phyloP scores from a whole-genome alignment of 768 basidiomycete genomes.

The Mycena albidolilacea region DNA sequence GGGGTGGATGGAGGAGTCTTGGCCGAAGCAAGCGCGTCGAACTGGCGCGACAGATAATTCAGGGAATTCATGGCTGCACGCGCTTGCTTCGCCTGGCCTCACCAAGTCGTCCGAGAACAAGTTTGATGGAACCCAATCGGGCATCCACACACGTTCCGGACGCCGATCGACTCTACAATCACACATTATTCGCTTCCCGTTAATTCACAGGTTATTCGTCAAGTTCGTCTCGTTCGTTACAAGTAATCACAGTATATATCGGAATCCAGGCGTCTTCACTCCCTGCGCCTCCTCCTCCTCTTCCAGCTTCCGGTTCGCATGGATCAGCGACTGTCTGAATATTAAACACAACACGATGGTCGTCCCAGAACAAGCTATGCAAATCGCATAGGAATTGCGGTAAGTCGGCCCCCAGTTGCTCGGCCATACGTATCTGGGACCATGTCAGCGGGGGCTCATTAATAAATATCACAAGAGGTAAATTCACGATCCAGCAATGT shows the following conservation, averaged over 20 bases:
- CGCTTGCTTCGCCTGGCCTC: neutral
- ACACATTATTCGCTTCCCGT: too few species aligned
- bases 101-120: neutral
- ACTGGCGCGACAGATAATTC: slow-evolving; percentile 84
- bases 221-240: neutral
- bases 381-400: slow-evolving; percentile 78
- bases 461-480: slow-evolving; percentile 38
- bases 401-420: slow-evolving; percentile 78
- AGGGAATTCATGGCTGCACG: slow-evolving; percentile 80
- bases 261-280: slow-evolving; percentile 59
- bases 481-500: slow-evolving; percentile 66
- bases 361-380: slow-evolving; percentile 70
- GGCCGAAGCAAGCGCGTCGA: slow-evolving; percentile 80
- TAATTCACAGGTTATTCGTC: neutral
- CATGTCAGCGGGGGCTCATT: slow-evolving; percentile 28
- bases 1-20: slow-evolving; percentile 74
- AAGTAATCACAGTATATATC: slow-evolving; percentile 63
- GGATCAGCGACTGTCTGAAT: slow-evolving; percentile 59
- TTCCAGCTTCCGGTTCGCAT: slow-evolving; percentile 56
- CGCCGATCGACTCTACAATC: neutral
- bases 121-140: slow-evolving; percentile 20
- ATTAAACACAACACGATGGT: slow-evolving; percentile 68
- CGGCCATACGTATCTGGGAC: slow-evolving; percentile 75
- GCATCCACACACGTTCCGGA: slow-evolving; percentile 8
- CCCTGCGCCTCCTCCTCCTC: slow-evolving; percentile 57